Percentiles rank a stretch among this genome's conserved stretches.
phyloP scores from a whole-genome alignment of 2,329 filamentous ascomycete genomes.

The Sordariomycetes sp. region DNA sequence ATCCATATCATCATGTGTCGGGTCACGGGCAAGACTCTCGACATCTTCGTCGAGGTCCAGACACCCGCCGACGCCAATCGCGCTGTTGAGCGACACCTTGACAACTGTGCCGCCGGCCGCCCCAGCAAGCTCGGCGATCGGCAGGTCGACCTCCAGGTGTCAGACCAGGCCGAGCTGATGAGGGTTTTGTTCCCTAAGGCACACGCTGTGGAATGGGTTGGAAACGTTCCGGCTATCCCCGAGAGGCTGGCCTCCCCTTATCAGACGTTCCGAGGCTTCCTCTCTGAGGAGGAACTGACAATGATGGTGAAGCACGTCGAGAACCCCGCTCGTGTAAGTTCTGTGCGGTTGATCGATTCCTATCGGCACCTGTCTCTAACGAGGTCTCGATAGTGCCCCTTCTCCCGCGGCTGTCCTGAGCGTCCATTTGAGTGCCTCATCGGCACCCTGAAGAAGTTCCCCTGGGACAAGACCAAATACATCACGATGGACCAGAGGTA shows the following conservation, averaged over 20 bases:
- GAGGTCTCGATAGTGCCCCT: constrained; percentile 33
- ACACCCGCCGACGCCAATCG: constrained; percentile 37
- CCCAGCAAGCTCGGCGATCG: constrained; percentile 40
- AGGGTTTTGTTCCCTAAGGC: constrained; percentile 47
- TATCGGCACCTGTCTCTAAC: neutral
- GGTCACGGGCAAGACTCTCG: constrained; percentile 47
- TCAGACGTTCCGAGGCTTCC: constrained; percentile 41
- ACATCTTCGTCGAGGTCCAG: constrained; percentile 45
- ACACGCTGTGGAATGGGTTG: constrained; percentile 40
- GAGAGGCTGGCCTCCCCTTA: constrained; percentile 15
- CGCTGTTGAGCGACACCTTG: constrained; percentile 33
- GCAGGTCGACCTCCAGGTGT: constrained; percentile 40
- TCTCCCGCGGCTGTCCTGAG: constrained; percentile 46
- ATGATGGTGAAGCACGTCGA: constrained; percentile 53
- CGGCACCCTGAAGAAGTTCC: constrained; percentile 48
- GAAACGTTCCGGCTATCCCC: constrained; percentile 25
- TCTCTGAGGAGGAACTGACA: constrained; percentile 48
- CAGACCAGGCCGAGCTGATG: constrained; percentile 44
- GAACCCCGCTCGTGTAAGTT: constrained; percentile 44
- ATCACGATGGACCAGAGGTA: constrained; percentile 46
- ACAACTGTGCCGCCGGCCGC: constrained; percentile 22
- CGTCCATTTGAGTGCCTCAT: constrained; percentile 53
- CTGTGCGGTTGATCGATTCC: constrained; percentile 1
- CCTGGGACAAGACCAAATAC: constrained; percentile 42
- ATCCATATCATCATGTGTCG: constrained; percentile 54